phyloP scores from a whole-genome alignment of 176 grass and related monocot genomes.

The Puccinellia tenuiflora region DNA sequence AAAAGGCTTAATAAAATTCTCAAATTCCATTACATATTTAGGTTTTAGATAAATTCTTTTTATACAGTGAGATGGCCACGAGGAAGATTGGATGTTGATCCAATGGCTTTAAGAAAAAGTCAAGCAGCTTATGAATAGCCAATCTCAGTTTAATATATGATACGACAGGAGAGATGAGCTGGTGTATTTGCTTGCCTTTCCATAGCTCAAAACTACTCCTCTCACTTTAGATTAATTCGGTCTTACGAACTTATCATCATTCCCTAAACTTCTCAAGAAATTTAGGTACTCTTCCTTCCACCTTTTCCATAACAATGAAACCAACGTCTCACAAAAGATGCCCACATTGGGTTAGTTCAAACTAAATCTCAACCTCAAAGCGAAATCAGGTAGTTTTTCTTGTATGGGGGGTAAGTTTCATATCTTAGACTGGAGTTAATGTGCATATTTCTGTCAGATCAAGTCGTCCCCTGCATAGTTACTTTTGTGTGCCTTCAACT shows the following conservation, averaged over 20 bases:
- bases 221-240: background rate
- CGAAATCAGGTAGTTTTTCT: background rate
- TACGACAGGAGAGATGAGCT: background rate
- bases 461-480: background rate
- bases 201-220: background rate
- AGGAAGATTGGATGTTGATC: background rate
- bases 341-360: background rate
- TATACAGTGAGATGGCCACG: background rate
- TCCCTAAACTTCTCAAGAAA: background rate
- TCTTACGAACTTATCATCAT: background rate
- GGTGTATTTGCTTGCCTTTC: background rate
- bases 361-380: background rate
- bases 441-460: background rate
- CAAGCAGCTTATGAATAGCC: background rate
- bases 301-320: background rate
- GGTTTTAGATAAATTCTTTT: background rate
- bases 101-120: background rate
- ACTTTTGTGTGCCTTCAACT: background rate
- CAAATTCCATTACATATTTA: background rate
- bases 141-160: background rate
- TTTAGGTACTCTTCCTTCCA: background rate
- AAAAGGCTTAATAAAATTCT: background rate
- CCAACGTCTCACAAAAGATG: background rate
- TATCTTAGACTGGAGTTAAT: background rate
- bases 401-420: background rate